Evolutionary conservation across 2,329 filamentous ascomycete species (phyloP).

Genomic region (Alternaria metachromatica): DNA sequence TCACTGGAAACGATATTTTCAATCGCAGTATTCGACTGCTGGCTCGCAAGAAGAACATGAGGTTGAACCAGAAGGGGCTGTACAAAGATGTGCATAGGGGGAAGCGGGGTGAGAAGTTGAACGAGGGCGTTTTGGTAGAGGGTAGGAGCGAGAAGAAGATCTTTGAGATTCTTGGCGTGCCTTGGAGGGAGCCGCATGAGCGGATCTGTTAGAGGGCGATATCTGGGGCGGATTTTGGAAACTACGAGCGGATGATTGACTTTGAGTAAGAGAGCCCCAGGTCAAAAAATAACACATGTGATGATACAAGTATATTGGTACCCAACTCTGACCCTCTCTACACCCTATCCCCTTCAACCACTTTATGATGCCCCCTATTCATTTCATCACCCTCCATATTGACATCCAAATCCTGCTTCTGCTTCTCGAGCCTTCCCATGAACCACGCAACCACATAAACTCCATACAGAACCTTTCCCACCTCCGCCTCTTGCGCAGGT

Average conservation of each 20-base stretch:
- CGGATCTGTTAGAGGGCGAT: constrained; percentile 31
- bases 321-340: background rate
- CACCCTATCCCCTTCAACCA: background rate
- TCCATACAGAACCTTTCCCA: constrained; percentile 29
- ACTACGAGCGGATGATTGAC: background rate
- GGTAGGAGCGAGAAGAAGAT: constrained; percentile 78
- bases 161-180: constrained; percentile 81
- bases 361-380: background rate
- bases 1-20: constrained; percentile 94
- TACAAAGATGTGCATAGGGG: constrained; percentile 74
- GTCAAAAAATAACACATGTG: background rate
- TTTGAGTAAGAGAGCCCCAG: background rate
- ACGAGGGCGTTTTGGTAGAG: constrained; percentile 74
- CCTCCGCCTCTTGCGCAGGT: background rate
- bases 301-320: background rate
- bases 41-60: constrained; percentile 80
- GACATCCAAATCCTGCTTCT: constrained; percentile 26
- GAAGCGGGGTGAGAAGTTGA: constrained; percentile 64
- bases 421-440: constrained; percentile 8
- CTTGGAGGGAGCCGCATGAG: constrained; percentile 69
- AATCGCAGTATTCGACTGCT: constrained; percentile 84
- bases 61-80: constrained; percentile 82
- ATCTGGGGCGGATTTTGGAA: background rate
- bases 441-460: constrained; percentile 26
- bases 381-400: constrained; percentile 10